Evolutionary conservation across 495 filamentous ascomycete species (phyloP).

Genomic region (Chaetomium cochliodes): DNA sequence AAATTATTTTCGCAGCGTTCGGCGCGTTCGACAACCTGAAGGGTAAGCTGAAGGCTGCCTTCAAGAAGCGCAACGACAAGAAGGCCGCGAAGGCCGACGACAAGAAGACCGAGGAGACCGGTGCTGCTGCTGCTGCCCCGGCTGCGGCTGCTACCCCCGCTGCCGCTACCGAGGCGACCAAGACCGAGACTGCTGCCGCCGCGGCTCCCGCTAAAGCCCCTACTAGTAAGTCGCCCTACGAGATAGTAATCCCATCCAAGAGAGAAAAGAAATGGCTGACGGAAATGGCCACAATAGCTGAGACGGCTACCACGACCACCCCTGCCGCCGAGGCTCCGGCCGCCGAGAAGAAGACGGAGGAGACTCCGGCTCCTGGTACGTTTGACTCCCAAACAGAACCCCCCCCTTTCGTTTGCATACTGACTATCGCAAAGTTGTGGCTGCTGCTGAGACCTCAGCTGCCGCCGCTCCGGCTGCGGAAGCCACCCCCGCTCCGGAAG

Average conservation of each 20-base stretch:
- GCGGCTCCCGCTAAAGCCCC: slow-evolving; percentile 17
- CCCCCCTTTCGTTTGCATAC: neutral
- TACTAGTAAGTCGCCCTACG: slow-evolving; percentile 16
- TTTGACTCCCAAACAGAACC: neutral
- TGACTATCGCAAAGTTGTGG: neutral
- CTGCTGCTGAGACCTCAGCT: neutral
- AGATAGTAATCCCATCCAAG: neutral
- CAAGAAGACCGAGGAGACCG: slow-evolving; percentile 19
- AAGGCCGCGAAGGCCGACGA: slow-evolving; percentile 17
- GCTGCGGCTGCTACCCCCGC: slow-evolving; percentile 15
- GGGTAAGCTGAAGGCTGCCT: slow-evolving; percentile 40
- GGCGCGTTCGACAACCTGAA: slow-evolving; percentile 37
- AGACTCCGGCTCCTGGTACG: slow-evolving; percentile 1
- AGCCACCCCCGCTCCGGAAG: slow-evolving; percentile 12
- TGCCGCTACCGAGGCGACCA: slow-evolving; percentile 24
- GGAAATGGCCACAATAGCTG: slow-evolving; percentile 1
- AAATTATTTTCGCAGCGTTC: slow-evolving; percentile 25
- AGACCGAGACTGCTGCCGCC: slow-evolving; percentile 26
- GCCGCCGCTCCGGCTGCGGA: slow-evolving; percentile 18
- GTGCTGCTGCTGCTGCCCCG: slow-evolving; percentile 17
- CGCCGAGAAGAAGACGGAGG: slow-evolving; percentile 20
- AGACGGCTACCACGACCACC: neutral
- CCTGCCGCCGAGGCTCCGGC: slow-evolving; percentile 9
- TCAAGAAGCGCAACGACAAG: slow-evolving; percentile 35
- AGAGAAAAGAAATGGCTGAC: neutral